Evolutionary conservation across 2,329 filamentous ascomycete genomes (phyloP), one percentile per base, ranked within the genome.

Genomic region (Arachnomyces sp.): DNA sequence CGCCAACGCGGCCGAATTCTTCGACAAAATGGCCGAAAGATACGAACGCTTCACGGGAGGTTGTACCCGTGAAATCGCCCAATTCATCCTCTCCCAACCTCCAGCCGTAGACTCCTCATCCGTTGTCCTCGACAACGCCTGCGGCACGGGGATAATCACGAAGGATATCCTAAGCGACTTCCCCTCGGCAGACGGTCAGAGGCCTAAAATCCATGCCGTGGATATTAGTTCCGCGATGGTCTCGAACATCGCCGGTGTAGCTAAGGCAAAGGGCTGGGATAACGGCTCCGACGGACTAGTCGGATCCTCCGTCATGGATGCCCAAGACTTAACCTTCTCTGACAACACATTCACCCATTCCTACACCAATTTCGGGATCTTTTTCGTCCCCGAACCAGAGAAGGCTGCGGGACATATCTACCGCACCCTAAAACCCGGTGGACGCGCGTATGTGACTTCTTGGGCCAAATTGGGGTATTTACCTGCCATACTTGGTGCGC

Each of bases 71-170:
- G 11, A 31, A 9, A 31, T 46, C 34, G 41, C 41, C 25, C 15
- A 32, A n/a, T 34, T 31, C 31, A 17, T 46, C 7, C 28, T 46
- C 25, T 29, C 18, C 15, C 36, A 34, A 31, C 33, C 35, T 2
- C 1, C 43, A 25, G 20, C 9, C 5, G 20, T 25, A 25, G 9
- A 25, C 9, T 25, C 20, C 20, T 25, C 20, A 25, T 38, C 40
- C 29, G 31, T 39, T n/a, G 45, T 52, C 37, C 43, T 51, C 31
- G 49, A 51, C 42, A 48, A 47, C 36, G 49, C 49, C 15, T 45
- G 43, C 25, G 47, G 49, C 18, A 45, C 50, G 7, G 34, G 47
- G 13, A 42, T 46, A 4, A 34, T 48, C n/a, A 43, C 39, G 2
- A 38, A 43, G 28, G 30, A 48, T 42, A 16, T 44, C 18, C 39